Evolutionary conservation across 257 asterid species (phyloP), one percentile per base, ranked within the genome.

Genomic region (Gentiana dahurica): DNA sequence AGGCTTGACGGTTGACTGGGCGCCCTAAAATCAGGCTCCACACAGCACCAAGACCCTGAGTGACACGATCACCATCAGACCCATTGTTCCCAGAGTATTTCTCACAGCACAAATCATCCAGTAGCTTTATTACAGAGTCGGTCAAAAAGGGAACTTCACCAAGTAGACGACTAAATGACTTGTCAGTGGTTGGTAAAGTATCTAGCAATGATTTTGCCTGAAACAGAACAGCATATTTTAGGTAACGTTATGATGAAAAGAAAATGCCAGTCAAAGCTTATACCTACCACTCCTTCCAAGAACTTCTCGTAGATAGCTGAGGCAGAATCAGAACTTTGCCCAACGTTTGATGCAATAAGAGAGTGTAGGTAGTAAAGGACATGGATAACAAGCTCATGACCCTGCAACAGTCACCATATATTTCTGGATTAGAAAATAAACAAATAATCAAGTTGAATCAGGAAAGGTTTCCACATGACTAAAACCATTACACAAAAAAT

Each of bases 21-120:
- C 95, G 94, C 55, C 83, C 85, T 68, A 85, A 66, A 62, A 86
- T 85, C 77, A 92, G 81, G 77, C 91, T 82, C 99, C 97, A 88
- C 57, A 81, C 80, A 36, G 90, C 94, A 64, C 95, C 97, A 54
- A 92, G 97, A 57, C 97, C 97, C 78, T 92, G 99, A 73, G 97
- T 85, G 64, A 85, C 94, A 72, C 87, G 97, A 60, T 92, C 99
- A 65, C 88, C 83, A 71, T 81, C 95, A 67, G 75, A 79, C 44
- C 64, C 66, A 75, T 80, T 88, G 57, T 69, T 69, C 58, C 83
- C 93, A 49, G 73, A 69, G 64, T 69, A 64, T 68, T 65, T 72
- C 59, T 76, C 84, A 69, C 81, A 74, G 74, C 97, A 85, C 64
- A 92, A 68, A 68, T 85, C 92, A 64, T 74, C 78, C 61, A 92